Evolutionary conservation across 2,329 filamentous ascomycete genomes (phyloP).

Genomic region (Cercospora sp.): DNA sequence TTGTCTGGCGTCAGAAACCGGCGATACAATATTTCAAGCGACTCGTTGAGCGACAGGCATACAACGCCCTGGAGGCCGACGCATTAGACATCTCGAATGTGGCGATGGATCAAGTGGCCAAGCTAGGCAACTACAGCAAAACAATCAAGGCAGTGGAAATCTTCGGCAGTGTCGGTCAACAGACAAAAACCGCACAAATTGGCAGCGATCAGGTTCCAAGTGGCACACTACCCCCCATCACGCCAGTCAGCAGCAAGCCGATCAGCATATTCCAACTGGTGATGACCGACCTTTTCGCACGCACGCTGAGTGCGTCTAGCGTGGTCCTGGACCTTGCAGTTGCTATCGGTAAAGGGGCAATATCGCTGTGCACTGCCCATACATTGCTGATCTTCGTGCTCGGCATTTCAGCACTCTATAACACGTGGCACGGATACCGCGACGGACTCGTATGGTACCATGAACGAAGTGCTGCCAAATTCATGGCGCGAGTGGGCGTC

Average conservation of each 20-base stretch:
- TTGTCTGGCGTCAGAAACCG: slow-evolving; percentile 73
- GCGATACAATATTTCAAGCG: slow-evolving; percentile 46
- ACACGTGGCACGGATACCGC: slow-evolving; percentile 72
- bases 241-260: slow-evolving; percentile 20
- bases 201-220: slow-evolving; percentile 26
- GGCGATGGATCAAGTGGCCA: slow-evolving; percentile 74
- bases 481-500: slow-evolving; percentile 81
- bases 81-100: slow-evolving; percentile 74
- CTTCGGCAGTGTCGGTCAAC: slow-evolving; percentile 72
- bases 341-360: slow-evolving; percentile 34
- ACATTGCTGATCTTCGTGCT: slow-evolving; percentile 71
- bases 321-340: slow-evolving; percentile 49
- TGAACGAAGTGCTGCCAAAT: slow-evolving; percentile 75
- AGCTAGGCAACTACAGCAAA: slow-evolving; percentile 69
- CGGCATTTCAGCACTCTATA: slow-evolving; percentile 67
- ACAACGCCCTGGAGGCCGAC: slow-evolving; percentile 71
- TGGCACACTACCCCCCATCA: slow-evolving; percentile 17
- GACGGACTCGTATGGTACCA: slow-evolving; percentile 79
- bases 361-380: slow-evolving; percentile 57
- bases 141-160: slow-evolving; percentile 78
- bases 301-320: slow-evolving; percentile 31
- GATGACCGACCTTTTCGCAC: slow-evolving; percentile 34
- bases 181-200: slow-evolving; percentile 56
- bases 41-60: slow-evolving; percentile 64
- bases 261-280: slow-evolving; percentile 35